Percentiles rank a stretch among this genome's conserved stretches.
Conservation (phyloP, 257 asterid genomes). For the Scutellaria minor region DNA sequence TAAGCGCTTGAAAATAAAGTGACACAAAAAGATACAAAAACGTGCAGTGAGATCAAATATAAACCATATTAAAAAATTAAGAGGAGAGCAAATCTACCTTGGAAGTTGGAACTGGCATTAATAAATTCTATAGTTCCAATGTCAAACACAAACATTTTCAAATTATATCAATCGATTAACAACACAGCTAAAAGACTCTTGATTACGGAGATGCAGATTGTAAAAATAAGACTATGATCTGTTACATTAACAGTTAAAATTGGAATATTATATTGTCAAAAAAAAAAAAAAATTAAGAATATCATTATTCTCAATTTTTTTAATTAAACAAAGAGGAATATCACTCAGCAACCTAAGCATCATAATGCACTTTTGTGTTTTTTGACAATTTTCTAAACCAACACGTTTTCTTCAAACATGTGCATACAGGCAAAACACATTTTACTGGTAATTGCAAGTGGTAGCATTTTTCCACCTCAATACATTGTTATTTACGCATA, state of each 20-base stretch:
- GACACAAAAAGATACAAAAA: background rate
- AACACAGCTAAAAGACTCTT: constrained; percentile 9
- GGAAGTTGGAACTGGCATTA: constrained; percentile 3
- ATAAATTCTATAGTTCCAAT: constrained; percentile 14
- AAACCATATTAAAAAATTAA: constrained; percentile 14
- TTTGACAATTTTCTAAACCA: constrained; percentile 24
- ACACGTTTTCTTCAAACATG: constrained; percentile 6
- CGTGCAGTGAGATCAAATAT: constrained; percentile 18
- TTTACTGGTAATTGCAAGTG: constrained; percentile 3
- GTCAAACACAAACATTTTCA: constrained; percentile 22
- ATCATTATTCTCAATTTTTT: too few species aligned
- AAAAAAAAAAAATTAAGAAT: too few species aligned
- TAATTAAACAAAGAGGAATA: background rate
- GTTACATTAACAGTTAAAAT: constrained; percentile 10
- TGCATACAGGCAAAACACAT: background rate
- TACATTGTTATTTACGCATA: background rate
- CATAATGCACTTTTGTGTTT: background rate
- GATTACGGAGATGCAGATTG: background rate
- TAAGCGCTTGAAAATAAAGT: background rate
- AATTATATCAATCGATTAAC: constrained; percentile 9
- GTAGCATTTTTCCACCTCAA: constrained; percentile 9
- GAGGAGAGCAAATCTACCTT: background rate
- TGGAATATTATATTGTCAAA: background rate
- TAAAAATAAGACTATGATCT: constrained; percentile 5
- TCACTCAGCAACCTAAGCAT: constrained; percentile 12